phyloP scores from a whole-genome alignment of 1,284 basidiomycete genomes.

The Puccinia novopanici region DNA sequence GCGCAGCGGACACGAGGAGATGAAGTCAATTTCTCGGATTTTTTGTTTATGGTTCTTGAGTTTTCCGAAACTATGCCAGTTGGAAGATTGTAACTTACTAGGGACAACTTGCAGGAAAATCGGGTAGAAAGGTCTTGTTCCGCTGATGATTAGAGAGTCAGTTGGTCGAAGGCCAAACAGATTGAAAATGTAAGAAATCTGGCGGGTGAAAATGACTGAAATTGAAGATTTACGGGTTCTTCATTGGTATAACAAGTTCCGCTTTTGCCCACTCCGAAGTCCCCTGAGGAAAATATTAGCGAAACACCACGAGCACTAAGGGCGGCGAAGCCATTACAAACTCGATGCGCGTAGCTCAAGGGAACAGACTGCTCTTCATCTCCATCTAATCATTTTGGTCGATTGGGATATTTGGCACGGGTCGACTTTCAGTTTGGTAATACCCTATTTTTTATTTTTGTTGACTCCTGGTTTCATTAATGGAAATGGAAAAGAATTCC shows the following conservation, averaged over 20 bases:
- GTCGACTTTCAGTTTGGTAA: background rate
- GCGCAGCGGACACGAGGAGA: no score
- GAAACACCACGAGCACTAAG: conserved; percentile 60
- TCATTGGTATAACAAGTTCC: conserved; percentile 36
- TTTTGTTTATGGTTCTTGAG: background rate
- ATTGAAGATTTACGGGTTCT: conserved; percentile 1
- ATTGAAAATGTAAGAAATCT: background rate
- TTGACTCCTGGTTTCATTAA: background rate
- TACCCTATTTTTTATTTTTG: background rate
- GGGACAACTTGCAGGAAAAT: conserved; percentile 46
- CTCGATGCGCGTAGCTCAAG: conserved; percentile 50
- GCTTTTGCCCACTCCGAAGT: conserved; percentile 51
- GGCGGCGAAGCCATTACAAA: conserved; percentile 60
- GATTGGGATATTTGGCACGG: background rate
- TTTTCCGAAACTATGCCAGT: background rate
- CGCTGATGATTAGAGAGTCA: background rate
- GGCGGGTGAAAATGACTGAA: background rate
- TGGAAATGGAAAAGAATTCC: background rate
- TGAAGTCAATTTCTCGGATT: background rate
- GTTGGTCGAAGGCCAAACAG: background rate
- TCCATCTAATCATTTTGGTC: conserved; percentile 26
- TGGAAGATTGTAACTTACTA: conserved; percentile 30
- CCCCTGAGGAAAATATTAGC: conserved; percentile 61
- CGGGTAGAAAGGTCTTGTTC: conserved; percentile 10
- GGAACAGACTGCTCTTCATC: conserved; percentile 55